phyloP scores from a whole-genome alignment of 2,329 filamentous ascomycete genomes.

The Alternaria triticimaculans region DNA sequence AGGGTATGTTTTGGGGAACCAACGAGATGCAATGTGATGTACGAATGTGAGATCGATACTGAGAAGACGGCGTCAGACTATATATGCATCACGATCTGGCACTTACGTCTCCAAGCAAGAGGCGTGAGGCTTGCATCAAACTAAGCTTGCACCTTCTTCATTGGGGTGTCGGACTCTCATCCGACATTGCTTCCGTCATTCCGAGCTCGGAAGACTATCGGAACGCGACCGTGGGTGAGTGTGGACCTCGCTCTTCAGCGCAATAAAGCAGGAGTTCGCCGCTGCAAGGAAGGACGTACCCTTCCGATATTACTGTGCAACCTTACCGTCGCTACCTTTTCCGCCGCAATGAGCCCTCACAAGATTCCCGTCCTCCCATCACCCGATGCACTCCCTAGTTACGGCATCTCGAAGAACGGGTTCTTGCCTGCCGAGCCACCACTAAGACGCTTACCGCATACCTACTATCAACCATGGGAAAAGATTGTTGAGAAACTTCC shows the following conservation, averaged over 20 bases:
- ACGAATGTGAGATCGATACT: not conserved
- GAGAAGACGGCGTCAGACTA: not conserved
- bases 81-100: slow-evolving; percentile 7
- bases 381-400: slow-evolving; percentile 64
- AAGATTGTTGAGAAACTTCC: slow-evolving; percentile 77
- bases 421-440: slow-evolving; percentile 80
- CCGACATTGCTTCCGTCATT: slow-evolving; percentile 1
- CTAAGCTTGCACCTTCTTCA: slow-evolving; percentile 22
- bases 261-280: slow-evolving; percentile 29
- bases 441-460: slow-evolving; percentile 74
- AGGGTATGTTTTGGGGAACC: not conserved
- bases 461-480: slow-evolving; percentile 91
- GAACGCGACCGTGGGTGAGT: not conserved
- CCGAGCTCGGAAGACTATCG: slow-evolving; percentile 15
- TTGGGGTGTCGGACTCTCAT: slow-evolving; percentile 15
- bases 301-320: not conserved
- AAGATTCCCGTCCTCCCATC: slow-evolving; percentile 32
- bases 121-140: slow-evolving; percentile 12
- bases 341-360: slow-evolving; percentile 38
- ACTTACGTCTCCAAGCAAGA: slow-evolving; percentile 18
- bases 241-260: slow-evolving; percentile 1
- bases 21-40: not conserved
- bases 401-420: slow-evolving; percentile 78
- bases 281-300: slow-evolving; percentile 13
- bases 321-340: not conserved